Evolutionary conservation across 2,329 filamentous ascomycete species (phyloP), one percentile per base, ranked within the genome.

Genomic region (Aspergillus luchuensis): DNA sequence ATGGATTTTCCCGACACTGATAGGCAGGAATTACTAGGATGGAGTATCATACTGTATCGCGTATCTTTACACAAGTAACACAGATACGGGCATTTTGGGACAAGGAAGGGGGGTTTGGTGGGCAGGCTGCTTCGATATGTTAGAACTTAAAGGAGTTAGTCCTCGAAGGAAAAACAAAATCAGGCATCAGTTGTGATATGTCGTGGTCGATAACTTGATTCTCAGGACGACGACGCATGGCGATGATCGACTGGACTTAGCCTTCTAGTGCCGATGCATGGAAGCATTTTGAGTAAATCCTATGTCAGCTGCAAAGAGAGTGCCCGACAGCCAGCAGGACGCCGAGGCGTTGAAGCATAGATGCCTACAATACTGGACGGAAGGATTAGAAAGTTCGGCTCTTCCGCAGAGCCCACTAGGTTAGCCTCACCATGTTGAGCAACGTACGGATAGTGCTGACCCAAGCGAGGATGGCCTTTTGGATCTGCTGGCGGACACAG

Each of bases 241-340:
- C 15, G 47, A 28, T n/a, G 45, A 28, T 30, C 23, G 21, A 30
- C 21, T 49, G 25, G 3, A 50, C 25, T 11, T 33, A 5, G 25
- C 47, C 25, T 50, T 50, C 47, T 50, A 50, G 47, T 28, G 25
- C 15, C 47, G 17, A 50, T 50, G 47, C 47, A 50, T 50, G 47
- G 47, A 50, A 50, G 47, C 47, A 30, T 50, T 50, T 50, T 50
- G 47, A 50, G 47, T 30, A 50, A 50, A 30, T 50, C 47, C 13
- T 17, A 8, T 17, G 25, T 50, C 47, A 50, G 25, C 25, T 33
- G 47, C 47, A 28, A 50, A 30, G 25, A 30, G 25, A 30, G 45
- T 49, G 47, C 25, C 47, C 47, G 47, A 50, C 25, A 30, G 47
- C n/a, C 47, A 30, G 30, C 23, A 50, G 30, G 47, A 50, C 28